phyloP scores from a whole-genome alignment of 2,329 filamentous ascomycete genomes.

The Balansia obtecta region DNA sequence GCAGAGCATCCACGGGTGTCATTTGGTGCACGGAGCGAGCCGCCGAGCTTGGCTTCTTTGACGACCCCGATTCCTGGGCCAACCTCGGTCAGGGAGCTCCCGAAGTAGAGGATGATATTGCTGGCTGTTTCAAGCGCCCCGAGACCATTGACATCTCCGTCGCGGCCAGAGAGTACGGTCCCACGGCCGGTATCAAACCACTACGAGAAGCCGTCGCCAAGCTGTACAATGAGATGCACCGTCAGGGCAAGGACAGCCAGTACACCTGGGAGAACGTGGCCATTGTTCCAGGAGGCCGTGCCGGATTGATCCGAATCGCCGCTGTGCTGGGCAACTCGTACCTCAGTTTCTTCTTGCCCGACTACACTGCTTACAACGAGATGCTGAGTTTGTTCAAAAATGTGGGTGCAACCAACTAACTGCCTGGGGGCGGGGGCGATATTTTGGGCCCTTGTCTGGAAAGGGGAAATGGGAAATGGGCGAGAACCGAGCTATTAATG shows the following conservation, averaged over 20 bases:
- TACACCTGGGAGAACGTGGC: slow-evolving; percentile 98
- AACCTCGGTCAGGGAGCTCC: slow-evolving; percentile 91
- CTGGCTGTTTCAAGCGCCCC: slow-evolving; percentile 77
- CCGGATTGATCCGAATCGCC: slow-evolving; percentile 86
- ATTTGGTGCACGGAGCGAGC: slow-evolving; percentile 88
- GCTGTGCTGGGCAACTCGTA: slow-evolving; percentile 89
- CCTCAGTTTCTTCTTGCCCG: slow-evolving; percentile 84
- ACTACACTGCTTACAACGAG: slow-evolving; percentile 96
- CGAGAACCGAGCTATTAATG: background rate
- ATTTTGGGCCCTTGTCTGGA: background rate
- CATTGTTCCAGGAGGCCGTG: slow-evolving; percentile 87
- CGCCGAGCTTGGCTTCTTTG: slow-evolving; percentile 75
- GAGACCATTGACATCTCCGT: slow-evolving; percentile 65
- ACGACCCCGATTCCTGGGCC: slow-evolving; percentile 74
- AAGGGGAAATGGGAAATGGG: no score
- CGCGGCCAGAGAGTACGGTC: slow-evolving; percentile 77
- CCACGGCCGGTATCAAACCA: slow-evolving; percentile 86
- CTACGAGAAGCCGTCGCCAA: slow-evolving; percentile 79
- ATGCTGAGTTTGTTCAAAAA: slow-evolving; percentile 95
- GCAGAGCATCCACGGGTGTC: slow-evolving; percentile 80
- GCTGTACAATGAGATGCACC: slow-evolving; percentile 87
- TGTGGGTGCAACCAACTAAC: slow-evolving; percentile 46
- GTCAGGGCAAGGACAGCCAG: slow-evolving; percentile 72
- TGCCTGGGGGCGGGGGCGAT: background rate
- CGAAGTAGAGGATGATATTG: slow-evolving; percentile 86